Base-by-base conservation (phyloP, 164 flowering plant genomes). In the Hamamelis virginiana region DNA sequence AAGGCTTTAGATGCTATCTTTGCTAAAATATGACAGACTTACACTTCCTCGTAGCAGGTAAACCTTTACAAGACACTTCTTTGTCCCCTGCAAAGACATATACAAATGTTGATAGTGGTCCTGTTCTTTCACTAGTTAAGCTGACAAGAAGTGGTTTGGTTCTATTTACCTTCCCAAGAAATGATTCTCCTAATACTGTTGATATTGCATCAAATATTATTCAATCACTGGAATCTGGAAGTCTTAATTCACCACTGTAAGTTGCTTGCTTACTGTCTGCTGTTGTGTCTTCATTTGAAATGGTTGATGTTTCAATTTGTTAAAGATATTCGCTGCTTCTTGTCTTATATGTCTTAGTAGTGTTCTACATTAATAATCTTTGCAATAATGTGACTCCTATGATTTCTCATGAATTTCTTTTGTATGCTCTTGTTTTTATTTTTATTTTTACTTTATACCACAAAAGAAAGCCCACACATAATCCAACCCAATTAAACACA, bases 61-160 rank as follows among this genome's bases (percentile, higher is more conserved):
- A 69, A 70, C 62, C 43, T 63, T 47, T 69, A 45, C 74, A 75
- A 65, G 73, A 64, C 44, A 68, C 51, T 8, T 44, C 51, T 55
- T 33, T 25, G 13, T 28, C 78, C 19, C 14, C 67, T 68, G 59
- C 68, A 12, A 70, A 67, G 41, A 67, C 46, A 16, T 81, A 79
- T 38, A 47, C 47, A 43, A 53, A 58, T 73, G 66, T 25, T 33
- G 80, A 74, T 18, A 63, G 25, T 25, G 64, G 55, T 65, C 44
- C n/a, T 62, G 51, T 41, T 65, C 87, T 93, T 75, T 89, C 95
- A 21, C 77, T 93, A 25, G 96, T 93, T 44, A 93, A 91, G 89
- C 81, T 93, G 61, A 89, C 89, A 45, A 83, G 85, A 76, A 93
- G 92, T 72, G 98, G 98, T 10, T 74, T 91, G 77, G 79, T 93